Evolutionary conservation across 768 basidiomycete species (phyloP).

Genomic region (Ephemerocybe angulata): DNA sequence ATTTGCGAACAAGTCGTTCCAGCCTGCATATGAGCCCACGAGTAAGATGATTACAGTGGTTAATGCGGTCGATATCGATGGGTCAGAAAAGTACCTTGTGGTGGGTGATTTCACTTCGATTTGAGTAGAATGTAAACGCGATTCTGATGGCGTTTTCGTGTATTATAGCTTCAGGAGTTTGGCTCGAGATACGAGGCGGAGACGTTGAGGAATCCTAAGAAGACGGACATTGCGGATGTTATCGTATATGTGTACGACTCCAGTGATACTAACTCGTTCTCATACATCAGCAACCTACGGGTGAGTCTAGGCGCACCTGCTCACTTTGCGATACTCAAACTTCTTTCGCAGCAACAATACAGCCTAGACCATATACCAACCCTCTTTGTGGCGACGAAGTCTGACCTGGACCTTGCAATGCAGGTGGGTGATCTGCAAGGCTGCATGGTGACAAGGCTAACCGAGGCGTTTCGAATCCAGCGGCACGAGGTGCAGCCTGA

Average conservation of each 20-base stretch:
- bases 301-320: slow-evolving; percentile 37
- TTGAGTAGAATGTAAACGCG: neutral
- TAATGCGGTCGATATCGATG: slow-evolving; percentile 91
- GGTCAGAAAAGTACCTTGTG: slow-evolving; percentile 93
- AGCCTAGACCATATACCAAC: slow-evolving; percentile 92
- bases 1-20: slow-evolving; percentile 82
- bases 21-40: slow-evolving; percentile 78
- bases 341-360: slow-evolving; percentile 82
- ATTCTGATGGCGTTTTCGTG: neutral
- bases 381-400: slow-evolving; percentile 97
- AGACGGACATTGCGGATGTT: slow-evolving; percentile 89
- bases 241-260: slow-evolving; percentile 97
- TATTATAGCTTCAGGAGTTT: slow-evolving; percentile 85
- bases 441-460: slow-evolving; percentile 3
- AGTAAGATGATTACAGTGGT: slow-evolving; percentile 89
- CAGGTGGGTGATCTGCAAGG: slow-evolving; percentile 50
- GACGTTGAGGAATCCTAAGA: slow-evolving; percentile 82
- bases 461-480: slow-evolving; percentile 32
- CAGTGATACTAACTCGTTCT: slow-evolving; percentile 98
- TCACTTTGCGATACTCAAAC: slow-evolving; percentile 11
- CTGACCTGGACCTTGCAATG: slow-evolving; percentile 92
- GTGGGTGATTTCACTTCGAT: slow-evolving; percentile 46
- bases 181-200: slow-evolving; percentile 95
- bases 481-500: slow-evolving; percentile 98
- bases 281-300: slow-evolving; percentile 94